Conservation (phyloP, 225 moss, liverwort and hornwort genomes). For the Rhytidiadelphus loreus region DNA sequence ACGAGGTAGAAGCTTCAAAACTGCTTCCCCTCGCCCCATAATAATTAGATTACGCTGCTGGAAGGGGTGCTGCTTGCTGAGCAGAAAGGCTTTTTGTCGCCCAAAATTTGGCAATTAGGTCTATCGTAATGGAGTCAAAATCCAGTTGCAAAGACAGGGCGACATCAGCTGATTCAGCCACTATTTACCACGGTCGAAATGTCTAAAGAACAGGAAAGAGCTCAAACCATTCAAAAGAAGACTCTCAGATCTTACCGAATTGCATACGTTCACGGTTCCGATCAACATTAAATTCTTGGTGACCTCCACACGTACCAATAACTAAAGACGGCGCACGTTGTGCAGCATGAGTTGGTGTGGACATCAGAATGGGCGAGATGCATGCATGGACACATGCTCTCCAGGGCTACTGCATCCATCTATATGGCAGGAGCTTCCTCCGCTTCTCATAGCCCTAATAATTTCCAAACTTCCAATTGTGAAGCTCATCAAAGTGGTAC, state of each 20-base stretch:
- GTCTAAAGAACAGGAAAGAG: not conserved
- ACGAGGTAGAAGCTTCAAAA: not conserved
- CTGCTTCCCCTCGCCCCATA: not conserved
- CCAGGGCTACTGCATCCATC: not conserved
- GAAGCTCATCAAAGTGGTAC: constrained; percentile 21
- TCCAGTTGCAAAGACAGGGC: not conserved
- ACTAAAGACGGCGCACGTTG: not conserved
- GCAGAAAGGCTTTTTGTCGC: not conserved
- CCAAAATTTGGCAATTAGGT: not conserved
- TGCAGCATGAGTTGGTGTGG: constrained; percentile 3
- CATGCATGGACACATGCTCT: constrained; percentile 1
- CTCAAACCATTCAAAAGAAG: not conserved
- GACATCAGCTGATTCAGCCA: not conserved
- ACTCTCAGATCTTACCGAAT: not conserved
- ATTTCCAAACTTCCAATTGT: constrained; percentile 29
- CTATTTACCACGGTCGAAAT: not conserved
- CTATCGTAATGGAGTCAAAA: not conserved
- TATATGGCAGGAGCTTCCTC: constrained; percentile 29
- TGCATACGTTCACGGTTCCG: not conserved
- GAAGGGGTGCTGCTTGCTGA: not conserved
- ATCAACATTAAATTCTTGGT: not conserved
- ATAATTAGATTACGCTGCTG: not conserved
- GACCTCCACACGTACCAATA: not conserved
- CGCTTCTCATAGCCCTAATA: constrained; percentile 10
- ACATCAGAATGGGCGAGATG: not conserved